Evolutionary conservation across 2,329 filamentous ascomycete species (phyloP).

Genomic region (Zymoseptoria passerinii): DNA sequence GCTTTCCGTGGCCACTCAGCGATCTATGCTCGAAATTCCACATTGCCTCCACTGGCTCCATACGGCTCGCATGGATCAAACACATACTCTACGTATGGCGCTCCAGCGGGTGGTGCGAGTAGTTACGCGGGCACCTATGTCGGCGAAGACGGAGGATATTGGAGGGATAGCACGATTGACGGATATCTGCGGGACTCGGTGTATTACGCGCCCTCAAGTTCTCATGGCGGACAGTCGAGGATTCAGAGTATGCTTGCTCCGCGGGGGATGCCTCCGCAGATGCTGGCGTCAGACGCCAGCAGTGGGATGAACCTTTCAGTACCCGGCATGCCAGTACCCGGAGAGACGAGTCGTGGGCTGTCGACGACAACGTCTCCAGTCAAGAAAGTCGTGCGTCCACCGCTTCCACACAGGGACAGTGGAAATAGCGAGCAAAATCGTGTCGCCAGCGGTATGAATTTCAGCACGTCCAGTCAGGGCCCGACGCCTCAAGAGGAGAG

Average conservation of each 20-base stretch:
- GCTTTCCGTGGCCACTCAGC: conserved; percentile 23
- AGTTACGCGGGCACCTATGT: neutral
- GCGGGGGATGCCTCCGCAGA: too few relatives aligned
- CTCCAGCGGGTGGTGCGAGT: neutral
- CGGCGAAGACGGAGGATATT: conserved; percentile 12
- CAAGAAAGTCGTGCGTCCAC: conserved; percentile 3
- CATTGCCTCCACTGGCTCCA: neutral
- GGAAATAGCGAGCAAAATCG: conserved; percentile 21
- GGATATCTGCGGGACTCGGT: conserved; percentile 17
- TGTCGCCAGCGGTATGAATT: conserved; percentile 17
- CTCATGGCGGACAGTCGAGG: neutral
- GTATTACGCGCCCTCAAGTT: neutral
- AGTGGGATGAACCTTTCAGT: neutral
- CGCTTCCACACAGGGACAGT: conserved; percentile 16
- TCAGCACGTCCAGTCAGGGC: conserved; percentile 1
- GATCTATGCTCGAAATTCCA: conserved; percentile 13
- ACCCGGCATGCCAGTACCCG: neutral
- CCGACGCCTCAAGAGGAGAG: neutral
- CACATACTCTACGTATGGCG: neutral
- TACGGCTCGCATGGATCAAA: neutral
- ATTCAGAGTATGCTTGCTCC: neutral
- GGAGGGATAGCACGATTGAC: conserved; percentile 20
- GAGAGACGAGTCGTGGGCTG: too few relatives aligned
- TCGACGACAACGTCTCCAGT: neutral
- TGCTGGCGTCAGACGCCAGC: neutral